phyloP scores from a whole-genome alignment of 1,284 basidiomycete genomes.

The Trametes hirsuta region DNA sequence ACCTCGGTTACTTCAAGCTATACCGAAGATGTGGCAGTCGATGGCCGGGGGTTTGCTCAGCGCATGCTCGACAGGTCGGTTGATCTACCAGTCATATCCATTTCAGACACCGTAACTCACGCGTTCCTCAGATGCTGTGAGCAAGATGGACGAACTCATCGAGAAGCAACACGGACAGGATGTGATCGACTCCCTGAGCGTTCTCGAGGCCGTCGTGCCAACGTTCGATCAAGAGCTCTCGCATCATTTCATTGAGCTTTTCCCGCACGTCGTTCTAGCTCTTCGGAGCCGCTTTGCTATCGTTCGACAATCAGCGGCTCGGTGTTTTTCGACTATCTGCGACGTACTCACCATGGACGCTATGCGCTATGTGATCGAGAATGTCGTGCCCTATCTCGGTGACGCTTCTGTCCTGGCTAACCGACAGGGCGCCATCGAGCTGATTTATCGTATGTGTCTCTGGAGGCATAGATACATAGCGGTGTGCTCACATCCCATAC shows the following conservation, averaged over 20 bases:
- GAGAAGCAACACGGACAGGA: conserved; percentile 84
- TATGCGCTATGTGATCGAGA: conserved; percentile 88
- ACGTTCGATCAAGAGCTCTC: conserved; percentile 77
- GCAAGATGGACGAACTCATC: conserved; percentile 63
- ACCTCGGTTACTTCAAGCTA: conserved; percentile 66
- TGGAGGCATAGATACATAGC: neutral
- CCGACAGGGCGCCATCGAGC: conserved; percentile 89
- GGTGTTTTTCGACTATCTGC: conserved; percentile 88
- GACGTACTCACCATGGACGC: conserved; percentile 83
- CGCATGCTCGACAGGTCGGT: conserved; percentile 68
- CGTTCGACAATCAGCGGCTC: conserved; percentile 85
- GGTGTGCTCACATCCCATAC: conserved; percentile 13
- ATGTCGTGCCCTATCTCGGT: conserved; percentile 83
- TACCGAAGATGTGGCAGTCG: conserved; percentile 94
- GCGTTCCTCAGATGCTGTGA: conserved; percentile 47
- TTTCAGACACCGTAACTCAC: neutral
- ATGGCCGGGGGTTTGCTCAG: conserved; percentile 81
- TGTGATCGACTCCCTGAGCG: conserved; percentile 91
- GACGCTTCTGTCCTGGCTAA: conserved; percentile 81
- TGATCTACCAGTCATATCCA: neutral
- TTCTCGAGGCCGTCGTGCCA: conserved; percentile 83
- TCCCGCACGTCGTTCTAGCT: conserved; percentile 78
- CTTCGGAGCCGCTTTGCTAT: conserved; percentile 88
- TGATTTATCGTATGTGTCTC: conserved; percentile 80
- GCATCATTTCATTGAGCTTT: conserved; percentile 69